Evolutionary conservation across 257 asterid genomes (phyloP), one percentile per base, ranked within the genome.

Genomic region (Solanum ossicruentum): DNA sequence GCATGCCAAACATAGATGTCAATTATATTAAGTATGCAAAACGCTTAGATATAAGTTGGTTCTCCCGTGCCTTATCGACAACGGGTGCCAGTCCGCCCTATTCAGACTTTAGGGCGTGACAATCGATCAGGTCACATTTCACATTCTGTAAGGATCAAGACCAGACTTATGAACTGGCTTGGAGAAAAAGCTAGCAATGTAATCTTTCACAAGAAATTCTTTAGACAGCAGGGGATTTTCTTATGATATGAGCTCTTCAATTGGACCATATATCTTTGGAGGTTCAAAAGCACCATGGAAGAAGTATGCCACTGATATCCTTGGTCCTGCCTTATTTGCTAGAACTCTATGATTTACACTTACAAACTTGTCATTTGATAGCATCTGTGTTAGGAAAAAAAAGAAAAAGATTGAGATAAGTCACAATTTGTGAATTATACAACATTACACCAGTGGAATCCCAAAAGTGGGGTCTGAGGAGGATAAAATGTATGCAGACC

Each of bases 251-350:
- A 93, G 80, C 86, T 91, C 95, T 20, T 89, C 84, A 84, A 91
- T 88, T 1, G 97, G 95, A 26, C 88, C 92, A 82, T 91, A 94
- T 9, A 85, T 72, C 84, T 32, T 88, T 65, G 88, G 87, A 3
- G 91, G 81, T 61, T 12, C n/a, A 21, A 54, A n/a, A 52, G 6
- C 84, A 67, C 97, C 95, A 2, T 63, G 47, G 26, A 92, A 90
- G 84, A 94, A 91, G 72, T 93, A 90, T 3, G 95, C 98, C 28
- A 89, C 92, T 7, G 98, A 95, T 47, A 92, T 88, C 85, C 98
- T 88, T 3, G 97, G 97, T 7, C 95, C 97, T 0, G 8, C 70
- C 17, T 41, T 51, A 84, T 92, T 94, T 11, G 94, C 92, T 26
- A 89, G 20, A 45, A 91, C 97, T 87, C 98, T 81, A 84, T 95